phyloP scores from a whole-genome alignment of 1,139 yeast genomes.

The Kodamaea sp. region DNA sequence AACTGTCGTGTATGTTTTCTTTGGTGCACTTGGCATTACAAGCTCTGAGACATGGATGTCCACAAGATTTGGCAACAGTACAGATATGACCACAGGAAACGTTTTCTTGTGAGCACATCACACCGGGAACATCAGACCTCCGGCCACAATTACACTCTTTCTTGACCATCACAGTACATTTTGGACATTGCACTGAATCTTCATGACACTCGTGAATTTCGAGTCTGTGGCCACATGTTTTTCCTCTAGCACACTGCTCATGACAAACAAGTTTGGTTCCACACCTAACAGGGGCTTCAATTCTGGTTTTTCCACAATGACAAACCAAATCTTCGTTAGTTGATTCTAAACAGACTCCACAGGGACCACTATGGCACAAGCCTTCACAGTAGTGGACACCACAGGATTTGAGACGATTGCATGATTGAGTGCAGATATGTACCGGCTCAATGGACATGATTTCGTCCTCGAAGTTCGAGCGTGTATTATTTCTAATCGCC shows the following conservation, averaged over 20 bases:
- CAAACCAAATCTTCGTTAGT: constrained; percentile 80
- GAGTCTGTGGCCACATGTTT: constrained; percentile 73
- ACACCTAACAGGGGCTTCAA: constrained; percentile 87
- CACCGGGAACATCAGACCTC: constrained; percentile 53
- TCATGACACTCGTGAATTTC: constrained; percentile 79
- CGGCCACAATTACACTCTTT: constrained; percentile 75
- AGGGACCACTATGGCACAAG: constrained; percentile 81
- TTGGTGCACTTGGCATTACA: constrained; percentile 49
- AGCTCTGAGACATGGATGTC: constrained; percentile 68
- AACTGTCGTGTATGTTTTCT: constrained; percentile 32
- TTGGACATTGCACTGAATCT: constrained; percentile 65
- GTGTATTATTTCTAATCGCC: constrained; percentile 43
- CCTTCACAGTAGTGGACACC: constrained; percentile 73
- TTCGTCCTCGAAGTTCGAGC: constrained; percentile 40
- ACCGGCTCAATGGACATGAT: constrained; percentile 68
- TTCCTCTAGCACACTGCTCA: constrained; percentile 63
- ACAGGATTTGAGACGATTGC: constrained; percentile 69
- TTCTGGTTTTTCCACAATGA: constrained; percentile 78
- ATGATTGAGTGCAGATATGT: constrained; percentile 74
- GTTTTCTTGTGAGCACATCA: constrained; percentile 67
- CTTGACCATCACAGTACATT: constrained; percentile 68
- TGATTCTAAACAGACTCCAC: constrained; percentile 83
- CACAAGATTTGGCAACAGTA: constrained; percentile 56
- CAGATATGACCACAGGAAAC: constrained; percentile 78
- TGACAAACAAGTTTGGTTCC: constrained; percentile 76